Conservation (phyloP, 441 rosid species). For the Syzygium syzygioides region DNA sequence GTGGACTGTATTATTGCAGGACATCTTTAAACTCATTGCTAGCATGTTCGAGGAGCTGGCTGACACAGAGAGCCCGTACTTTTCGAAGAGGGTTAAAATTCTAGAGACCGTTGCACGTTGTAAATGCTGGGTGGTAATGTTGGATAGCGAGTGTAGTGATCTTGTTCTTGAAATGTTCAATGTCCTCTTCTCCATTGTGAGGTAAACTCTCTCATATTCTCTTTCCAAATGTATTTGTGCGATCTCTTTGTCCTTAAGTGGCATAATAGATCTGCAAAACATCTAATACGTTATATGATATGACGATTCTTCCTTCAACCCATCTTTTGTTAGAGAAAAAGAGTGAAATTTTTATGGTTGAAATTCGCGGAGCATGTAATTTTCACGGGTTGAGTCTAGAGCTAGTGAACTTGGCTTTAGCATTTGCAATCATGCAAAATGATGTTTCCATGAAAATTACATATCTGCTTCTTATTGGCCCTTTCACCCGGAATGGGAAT, state of each 20-base stretch:
- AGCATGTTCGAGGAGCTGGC: slow-evolving; percentile 59
- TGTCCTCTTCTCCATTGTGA: slow-evolving; percentile 64
- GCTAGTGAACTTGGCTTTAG: neutral
- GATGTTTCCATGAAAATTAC: neutral
- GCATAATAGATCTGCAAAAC: neutral
- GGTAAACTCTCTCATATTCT: slow-evolving; percentile 36
- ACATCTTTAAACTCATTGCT: slow-evolving; percentile 55
- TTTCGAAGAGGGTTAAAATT: slow-evolving; percentile 74
- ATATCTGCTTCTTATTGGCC: neutral
- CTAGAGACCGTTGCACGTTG: slow-evolving; percentile 73
- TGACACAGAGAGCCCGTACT: slow-evolving; percentile 58
- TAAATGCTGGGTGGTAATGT: slow-evolving; percentile 72
- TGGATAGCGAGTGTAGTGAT: slow-evolving; percentile 61
- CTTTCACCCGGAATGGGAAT: neutral
- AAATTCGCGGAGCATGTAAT: neutral
- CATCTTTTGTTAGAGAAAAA: neutral
- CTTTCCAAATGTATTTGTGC: neutral
- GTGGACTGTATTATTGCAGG: slow-evolving; percentile 30
- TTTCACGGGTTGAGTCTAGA: neutral
- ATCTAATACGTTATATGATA: neutral
- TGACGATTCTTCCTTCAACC: neutral
- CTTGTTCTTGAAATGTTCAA: slow-evolving; percentile 73
- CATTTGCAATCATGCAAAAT: neutral
- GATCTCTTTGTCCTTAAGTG: neutral
- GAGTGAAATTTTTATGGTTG: neutral